phyloP scores from a whole-genome alignment of 202 grass and related monocot species.

The Thinopyrum obtusiflorum region DNA sequence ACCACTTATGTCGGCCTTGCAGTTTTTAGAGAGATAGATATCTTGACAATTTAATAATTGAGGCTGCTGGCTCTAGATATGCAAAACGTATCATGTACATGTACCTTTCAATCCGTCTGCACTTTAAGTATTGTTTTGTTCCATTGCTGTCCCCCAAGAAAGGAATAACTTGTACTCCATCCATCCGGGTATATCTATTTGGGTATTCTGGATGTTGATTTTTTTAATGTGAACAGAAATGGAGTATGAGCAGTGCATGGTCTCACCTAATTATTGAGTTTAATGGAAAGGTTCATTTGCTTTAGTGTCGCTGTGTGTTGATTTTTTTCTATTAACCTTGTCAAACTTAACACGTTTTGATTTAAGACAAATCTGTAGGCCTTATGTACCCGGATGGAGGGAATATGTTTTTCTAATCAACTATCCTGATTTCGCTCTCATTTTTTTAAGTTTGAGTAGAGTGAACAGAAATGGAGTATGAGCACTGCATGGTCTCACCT shows the following conservation, averaged over 20 bases:
- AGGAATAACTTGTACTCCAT: background rate
- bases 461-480: background rate
- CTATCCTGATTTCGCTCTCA: background rate
- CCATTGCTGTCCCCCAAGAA: background rate
- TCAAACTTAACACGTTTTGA: no score
- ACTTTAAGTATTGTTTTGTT: background rate
- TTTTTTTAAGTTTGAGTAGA: conserved; percentile 2
- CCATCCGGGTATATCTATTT: background rate
- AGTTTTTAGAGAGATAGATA: background rate
- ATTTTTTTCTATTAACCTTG: no score
- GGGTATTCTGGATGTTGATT: background rate
- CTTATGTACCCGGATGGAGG: no score
- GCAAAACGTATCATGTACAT: background rate
- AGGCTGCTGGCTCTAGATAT: background rate
- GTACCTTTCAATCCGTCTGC: background rate
- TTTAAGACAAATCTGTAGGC: no score
- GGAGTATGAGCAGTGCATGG: background rate
- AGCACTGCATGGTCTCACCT: background rate
- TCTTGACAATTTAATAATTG: conserved; percentile 2
- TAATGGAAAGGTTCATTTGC: background rate
- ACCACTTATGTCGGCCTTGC: background rate
- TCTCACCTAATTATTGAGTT: background rate
- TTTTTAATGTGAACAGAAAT: background rate
- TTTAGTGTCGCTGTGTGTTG: no score
- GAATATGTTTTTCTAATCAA: background rate